Percentiles rank a stretch among this genome's conserved stretches.
Evolutionary conservation across 2,329 filamentous ascomycete species (phyloP).

Genomic region (Aspergillus sp.): DNA sequence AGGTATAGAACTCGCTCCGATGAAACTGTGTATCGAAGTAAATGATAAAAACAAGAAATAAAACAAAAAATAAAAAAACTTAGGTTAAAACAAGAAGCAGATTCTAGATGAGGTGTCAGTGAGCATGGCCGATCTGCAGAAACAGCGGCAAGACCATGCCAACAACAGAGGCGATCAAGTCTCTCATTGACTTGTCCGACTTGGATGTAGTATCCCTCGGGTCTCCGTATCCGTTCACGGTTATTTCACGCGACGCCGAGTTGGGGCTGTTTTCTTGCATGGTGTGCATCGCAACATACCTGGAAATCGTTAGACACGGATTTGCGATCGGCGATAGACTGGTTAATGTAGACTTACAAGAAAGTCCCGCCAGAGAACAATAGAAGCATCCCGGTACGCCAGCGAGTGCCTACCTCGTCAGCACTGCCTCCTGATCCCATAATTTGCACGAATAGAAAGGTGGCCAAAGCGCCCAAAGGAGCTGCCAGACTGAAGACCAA

Average conservation of each 20-base stretch:
- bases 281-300: slow-evolving; percentile 96
- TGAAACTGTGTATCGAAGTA: neutral
- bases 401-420: slow-evolving; percentile 61
- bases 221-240: slow-evolving; percentile 40
- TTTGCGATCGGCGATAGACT: too few species aligned
- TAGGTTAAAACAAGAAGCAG: neutral
- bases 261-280: slow-evolving; percentile 69
- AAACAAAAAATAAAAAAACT: neutral
- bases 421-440: slow-evolving; percentile 52
- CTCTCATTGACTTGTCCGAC: slow-evolving; percentile 39
- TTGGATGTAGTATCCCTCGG: slow-evolving; percentile 28
- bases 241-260: slow-evolving; percentile 24
- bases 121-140: slow-evolving; percentile 44
- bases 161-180: slow-evolving; percentile 42
- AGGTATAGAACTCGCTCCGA: too few species aligned
- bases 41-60: slow-evolving; percentile 12
- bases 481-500: slow-evolving; percentile 89
- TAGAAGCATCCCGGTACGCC: slow-evolving; percentile 87
- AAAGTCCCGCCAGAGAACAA: slow-evolving; percentile 97
- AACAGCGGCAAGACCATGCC: slow-evolving; percentile 45
- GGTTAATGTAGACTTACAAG: slow-evolving; percentile 56
- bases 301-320: slow-evolving; percentile 32
- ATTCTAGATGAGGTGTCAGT: slow-evolving; percentile 20
- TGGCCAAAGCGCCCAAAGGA: slow-evolving; percentile 76
- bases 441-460: slow-evolving; percentile 74